Evolutionary conservation across 768 basidiomycete species (phyloP), one percentile per base, ranked within the genome.

Genomic region (Leccinum boreale): DNA sequence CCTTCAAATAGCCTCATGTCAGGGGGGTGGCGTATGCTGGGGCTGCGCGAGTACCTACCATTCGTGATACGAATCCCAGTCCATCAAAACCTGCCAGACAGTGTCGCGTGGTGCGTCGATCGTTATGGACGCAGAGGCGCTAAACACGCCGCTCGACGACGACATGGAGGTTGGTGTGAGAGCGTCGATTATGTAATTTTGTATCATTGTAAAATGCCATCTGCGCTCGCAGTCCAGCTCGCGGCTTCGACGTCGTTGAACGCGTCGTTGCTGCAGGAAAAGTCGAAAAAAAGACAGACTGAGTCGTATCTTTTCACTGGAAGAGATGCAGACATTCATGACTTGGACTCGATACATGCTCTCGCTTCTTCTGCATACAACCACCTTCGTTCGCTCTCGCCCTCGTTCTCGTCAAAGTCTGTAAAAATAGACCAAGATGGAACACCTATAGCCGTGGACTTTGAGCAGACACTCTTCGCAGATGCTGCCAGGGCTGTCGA

Each of bases 221-320:
- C 91, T 29, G 85, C 86, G 64, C 86, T 98, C 58, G 90, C 93
- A 17, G 74, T 77, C 9, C 94, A 98, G 71, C 81, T 98, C 14
- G 86, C 89, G 15, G 81, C 87, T 64, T 82, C 84, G 60, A 82
- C 85, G 9, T 95, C 94, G 6, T 77, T 94, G 29, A 96, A 97
- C 73, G 77, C 87, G 33, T 73, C 82, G 26, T 78, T 94, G 35
- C 80, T 95, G 8, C 78, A 84, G 65, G 84, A 88, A 66, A 76
- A 82, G 52, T 82, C 81, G 62, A 72, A 70, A 62, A 82, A 84
- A 72, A 89, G 81, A 72, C 77, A 75, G 15, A 73, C 82, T 0
- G 84, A 88, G 68, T 95, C 94, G 0, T 98, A 98, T 75, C 83
- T 99, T 35, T 97, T 96, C 72, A 84, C 89, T 14, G 84, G 87